Evolutionary conservation across 192 early-diverging fungal genomes (phyloP).

Genomic region (Entomortierella beljakovae): DNA sequence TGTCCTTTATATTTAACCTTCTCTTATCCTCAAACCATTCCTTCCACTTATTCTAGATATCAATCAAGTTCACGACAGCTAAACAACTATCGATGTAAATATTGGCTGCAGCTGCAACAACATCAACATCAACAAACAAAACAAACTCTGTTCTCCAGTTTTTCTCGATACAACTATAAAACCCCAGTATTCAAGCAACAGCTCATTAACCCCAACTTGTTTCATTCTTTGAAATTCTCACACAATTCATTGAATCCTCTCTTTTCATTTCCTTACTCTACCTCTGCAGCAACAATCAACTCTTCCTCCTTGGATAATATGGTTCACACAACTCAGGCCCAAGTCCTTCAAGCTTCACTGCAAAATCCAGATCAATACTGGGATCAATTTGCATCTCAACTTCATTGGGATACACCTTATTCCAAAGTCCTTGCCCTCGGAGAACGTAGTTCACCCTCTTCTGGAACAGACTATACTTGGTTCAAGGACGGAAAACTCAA

Average conservation of each 20-base stretch:
- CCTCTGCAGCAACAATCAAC: neutral
- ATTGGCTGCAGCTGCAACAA: too few species aligned
- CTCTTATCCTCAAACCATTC: too few species aligned
- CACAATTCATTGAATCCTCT: neutral
- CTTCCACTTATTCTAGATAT: too few species aligned
- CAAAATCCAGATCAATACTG: constrained; percentile 63
- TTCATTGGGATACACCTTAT: constrained; percentile 64
- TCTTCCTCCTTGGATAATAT: constrained; percentile 12
- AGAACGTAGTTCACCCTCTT: constrained; percentile 26
- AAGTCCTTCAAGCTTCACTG: constrained; percentile 45
- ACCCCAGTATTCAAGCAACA: too few species aligned
- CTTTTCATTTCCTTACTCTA: neutral
- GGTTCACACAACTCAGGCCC: constrained; percentile 24
- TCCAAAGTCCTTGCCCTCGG: constrained; percentile 47
- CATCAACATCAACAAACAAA: too few species aligned
- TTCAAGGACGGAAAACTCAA: constrained; percentile 80
- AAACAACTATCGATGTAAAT: too few species aligned
- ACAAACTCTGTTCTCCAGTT: too few species aligned
- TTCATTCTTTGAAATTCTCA: too few species aligned
- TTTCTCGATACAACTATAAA: too few species aligned
- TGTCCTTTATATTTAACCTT: too few species aligned
- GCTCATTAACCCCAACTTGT: too few species aligned
- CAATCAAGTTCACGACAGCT: too few species aligned
- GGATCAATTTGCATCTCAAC: constrained; percentile 50
- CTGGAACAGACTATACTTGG: constrained; percentile 62